phyloP scores from a whole-genome alignment of 2,329 filamentous ascomycete species.

The Colletotrichum phormii region DNA sequence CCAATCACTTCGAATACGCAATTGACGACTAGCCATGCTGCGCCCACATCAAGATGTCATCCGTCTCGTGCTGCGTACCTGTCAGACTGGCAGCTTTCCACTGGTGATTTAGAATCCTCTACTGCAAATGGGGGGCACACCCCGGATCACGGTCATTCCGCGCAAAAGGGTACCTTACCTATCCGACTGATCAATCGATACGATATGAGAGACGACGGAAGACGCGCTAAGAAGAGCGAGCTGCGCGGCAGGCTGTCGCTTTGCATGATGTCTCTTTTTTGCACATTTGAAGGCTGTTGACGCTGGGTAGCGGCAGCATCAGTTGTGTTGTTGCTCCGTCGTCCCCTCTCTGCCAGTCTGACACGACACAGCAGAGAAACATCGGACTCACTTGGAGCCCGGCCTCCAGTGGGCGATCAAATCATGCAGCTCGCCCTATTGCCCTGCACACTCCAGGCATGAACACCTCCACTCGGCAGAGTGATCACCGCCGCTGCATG shows the following conservation, averaged over 20 bases:
- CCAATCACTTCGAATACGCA: no score
- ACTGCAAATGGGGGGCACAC: slow-evolving; percentile 9
- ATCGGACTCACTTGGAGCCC: not conserved
- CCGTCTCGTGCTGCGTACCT: slow-evolving; percentile 5
- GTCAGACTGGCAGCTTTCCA: not conserved
- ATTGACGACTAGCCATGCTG: no score
- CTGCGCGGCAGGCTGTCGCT: not conserved
- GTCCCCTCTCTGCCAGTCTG: not conserved
- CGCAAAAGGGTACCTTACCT: slow-evolving; percentile 27
- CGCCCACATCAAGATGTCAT: not conserved
- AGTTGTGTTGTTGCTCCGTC: not conserved
- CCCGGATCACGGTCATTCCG: not conserved
- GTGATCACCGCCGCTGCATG: not conserved
- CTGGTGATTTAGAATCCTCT: not conserved
- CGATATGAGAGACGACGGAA: slow-evolving; percentile 9
- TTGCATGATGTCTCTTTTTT: not conserved
- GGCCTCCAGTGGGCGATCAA: slow-evolving; percentile 20
- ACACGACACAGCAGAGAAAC: not conserved
- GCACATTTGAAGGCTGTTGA: not conserved
- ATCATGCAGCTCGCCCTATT: slow-evolving; percentile 30
- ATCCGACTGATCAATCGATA: slow-evolving; percentile 12
- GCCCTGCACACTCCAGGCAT: slow-evolving; percentile 16
- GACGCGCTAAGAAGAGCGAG: not conserved
- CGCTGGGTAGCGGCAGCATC: slow-evolving; percentile 2
- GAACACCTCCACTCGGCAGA: slow-evolving; percentile 18